Base-by-base conservation (phyloP, 805 yeast species). In the Teunomyces cretensis region DNA sequence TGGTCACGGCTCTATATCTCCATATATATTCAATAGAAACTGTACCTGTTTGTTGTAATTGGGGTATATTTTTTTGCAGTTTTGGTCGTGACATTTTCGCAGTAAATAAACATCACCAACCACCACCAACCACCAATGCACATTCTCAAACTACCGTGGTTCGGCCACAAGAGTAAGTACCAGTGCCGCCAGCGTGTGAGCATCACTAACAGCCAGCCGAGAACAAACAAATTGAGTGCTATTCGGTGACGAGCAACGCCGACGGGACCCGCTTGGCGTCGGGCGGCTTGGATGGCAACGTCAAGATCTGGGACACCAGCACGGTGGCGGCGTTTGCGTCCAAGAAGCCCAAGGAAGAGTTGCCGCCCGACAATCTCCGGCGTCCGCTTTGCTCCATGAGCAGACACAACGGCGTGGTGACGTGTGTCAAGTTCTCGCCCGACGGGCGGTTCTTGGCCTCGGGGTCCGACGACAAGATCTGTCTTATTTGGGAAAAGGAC, bases 361-460 rank as follows among this genome's bases (percentile, higher is more conserved):
- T 58, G 11, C 66, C 65, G 1, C 58, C 57, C 4, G 43, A 48
- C 30, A 53, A 64, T 7, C 53, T 61, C 14, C 57, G 57, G 54
- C 63, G 78, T 24, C 96, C 96, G 3, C 65, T 91, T 13, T 88
- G 96, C 46, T 84, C 94, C 22, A 88, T 94, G 96, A 84, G 94
- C 31, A 78, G 97, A 44, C 99, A 94, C 60, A 89, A 94, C 16
- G 99, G 99, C 41, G 96, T 96, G 1, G 97, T 94, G 4, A 94
- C 99, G 1, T 84, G 89, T 45, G 94, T 94, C 17, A 77, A 91
- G 55, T 94, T 94, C 61, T 87, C 96, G 1, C 97, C 98, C 0
- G 87, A 86, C 56, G 97, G 97, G 0, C 70, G 92, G 40, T 94
- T 87, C 60, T 64, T 94, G 22, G 98, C 98, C 0, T 83, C 94